Conservation (phyloP, 257 asterid genomes). For the Datura wrightii region DNA sequence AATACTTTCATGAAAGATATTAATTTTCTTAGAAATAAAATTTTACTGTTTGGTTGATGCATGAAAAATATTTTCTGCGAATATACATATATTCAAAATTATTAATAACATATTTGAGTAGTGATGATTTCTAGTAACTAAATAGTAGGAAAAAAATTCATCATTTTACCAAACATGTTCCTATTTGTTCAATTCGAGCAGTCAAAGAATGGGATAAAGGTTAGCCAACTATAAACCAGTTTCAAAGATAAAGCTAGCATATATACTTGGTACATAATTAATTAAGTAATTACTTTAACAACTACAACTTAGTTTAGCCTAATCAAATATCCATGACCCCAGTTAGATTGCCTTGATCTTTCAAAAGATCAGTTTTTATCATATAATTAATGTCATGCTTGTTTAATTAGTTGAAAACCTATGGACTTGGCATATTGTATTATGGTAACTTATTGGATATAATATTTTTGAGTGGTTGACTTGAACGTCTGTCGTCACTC, state of each 20-base stretch:
- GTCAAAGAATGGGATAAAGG: not conserved
- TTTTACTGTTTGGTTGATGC: too few species aligned
- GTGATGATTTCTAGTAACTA: too few species aligned
- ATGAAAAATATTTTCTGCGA: too few species aligned
- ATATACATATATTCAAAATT: too few species aligned
- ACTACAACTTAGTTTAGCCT: not conserved
- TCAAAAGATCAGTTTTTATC: not conserved
- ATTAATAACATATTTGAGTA: too few species aligned
- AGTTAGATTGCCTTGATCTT: not conserved
- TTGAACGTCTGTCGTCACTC: not conserved
- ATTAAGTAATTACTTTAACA: not conserved
- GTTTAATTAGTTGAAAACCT: not conserved
- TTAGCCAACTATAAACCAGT: not conserved
- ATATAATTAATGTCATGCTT: not conserved
- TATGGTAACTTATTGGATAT: not conserved
- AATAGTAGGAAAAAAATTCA: too few species aligned
- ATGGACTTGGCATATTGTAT: not conserved
- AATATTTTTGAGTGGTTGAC: constrained; percentile 15
- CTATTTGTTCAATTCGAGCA: not conserved
- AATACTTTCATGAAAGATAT: too few species aligned
- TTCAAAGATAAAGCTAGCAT: not conserved
- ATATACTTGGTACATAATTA: not conserved
- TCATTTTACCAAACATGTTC: not conserved
- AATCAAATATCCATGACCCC: not conserved
- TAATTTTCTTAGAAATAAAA: too few species aligned